These are phyloP conservation scores for Globisporangium polare DNA, from an alignment of 352 stramenopile genomes.

Conservation along the genomic window DNA sequence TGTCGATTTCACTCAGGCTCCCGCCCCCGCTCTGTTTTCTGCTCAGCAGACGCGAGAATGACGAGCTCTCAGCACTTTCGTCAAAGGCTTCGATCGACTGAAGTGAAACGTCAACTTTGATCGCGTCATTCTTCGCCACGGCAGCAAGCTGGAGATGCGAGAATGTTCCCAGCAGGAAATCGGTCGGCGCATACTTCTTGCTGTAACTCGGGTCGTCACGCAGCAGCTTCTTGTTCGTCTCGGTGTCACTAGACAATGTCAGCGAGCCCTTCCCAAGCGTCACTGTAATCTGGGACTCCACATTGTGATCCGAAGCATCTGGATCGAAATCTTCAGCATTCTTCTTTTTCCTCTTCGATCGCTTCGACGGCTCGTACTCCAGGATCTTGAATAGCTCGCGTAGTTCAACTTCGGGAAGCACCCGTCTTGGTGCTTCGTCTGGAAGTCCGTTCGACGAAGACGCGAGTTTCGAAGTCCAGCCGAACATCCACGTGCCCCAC, in stretches of 20 bases:
- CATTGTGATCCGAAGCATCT: conserved; percentile 31
- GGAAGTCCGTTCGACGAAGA: conserved; percentile 24
- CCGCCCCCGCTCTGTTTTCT: conserved; percentile 42
- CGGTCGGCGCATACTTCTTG: conserved; percentile 59
- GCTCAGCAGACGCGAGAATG: conserved; percentile 76
- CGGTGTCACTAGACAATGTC: conserved; percentile 68
- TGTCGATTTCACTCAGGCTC: conserved; percentile 42
- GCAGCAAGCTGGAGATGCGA: conserved; percentile 72
- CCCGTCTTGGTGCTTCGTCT: conserved; percentile 30
- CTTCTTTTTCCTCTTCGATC: conserved; percentile 52
- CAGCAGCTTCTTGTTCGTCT: conserved; percentile 58
- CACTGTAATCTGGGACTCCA: conserved; percentile 74
- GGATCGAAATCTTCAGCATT: conserved; percentile 14
- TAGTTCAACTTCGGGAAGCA: conserved; percentile 77
- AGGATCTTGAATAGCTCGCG: conserved; percentile 87
- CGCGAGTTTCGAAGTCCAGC: conserved; percentile 72
- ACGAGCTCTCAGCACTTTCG: conserved; percentile 79
- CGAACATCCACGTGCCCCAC: conserved; percentile 86
- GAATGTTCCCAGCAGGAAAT: conserved; percentile 79
- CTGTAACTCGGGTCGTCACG: conserved; percentile 65
- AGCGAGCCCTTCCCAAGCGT: conserved; percentile 70
- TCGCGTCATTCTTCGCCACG: conserved; percentile 59
- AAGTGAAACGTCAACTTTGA: conserved; percentile 80
- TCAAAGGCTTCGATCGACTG: conserved; percentile 86
- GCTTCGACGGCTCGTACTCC: conserved; percentile 72